Conservation (phyloP, 2,329 filamentous ascomycete genomes). For the Cladosporium cucumerinum region DNA sequence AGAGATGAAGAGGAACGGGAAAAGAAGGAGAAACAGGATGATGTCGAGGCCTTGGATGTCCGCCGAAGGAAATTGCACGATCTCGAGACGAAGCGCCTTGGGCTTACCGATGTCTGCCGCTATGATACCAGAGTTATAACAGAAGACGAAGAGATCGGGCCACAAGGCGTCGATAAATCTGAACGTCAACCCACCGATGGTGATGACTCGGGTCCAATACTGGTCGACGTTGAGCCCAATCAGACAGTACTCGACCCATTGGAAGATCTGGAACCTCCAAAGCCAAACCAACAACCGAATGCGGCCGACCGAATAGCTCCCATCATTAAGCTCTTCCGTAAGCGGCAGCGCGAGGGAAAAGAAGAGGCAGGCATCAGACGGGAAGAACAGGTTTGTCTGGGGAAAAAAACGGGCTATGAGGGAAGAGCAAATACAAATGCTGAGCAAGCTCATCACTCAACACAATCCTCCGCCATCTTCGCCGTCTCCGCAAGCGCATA, state of each 20-base stretch:
- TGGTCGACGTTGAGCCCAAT: neutral
- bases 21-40: neutral
- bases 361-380: neutral
- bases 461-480: neutral
- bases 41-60: neutral
- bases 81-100: neutral
- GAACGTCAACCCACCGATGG: neutral
- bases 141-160: neutral
- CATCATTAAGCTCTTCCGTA: neutral
- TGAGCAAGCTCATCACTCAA: constrained; percentile 1
- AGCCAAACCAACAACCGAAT: neutral
- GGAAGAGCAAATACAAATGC: neutral
- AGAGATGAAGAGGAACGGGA: neutral
- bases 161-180: neutral
- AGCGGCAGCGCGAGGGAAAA: neutral
- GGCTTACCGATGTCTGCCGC: neutral
- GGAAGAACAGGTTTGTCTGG: constrained; percentile 1
- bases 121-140: neutral
- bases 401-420: neutral
- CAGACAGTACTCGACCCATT: neutral
- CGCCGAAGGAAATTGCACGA: neutral
- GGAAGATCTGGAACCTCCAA: neutral
- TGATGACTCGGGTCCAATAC: too few species aligned
- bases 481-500: neutral
- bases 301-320: neutral